Percentiles rank a stretch among this genome's conserved stretches.
Evolutionary conservation across 2,329 filamentous ascomycete species (phyloP).

Genomic region (Ophiosphaerella narmari): DNA sequence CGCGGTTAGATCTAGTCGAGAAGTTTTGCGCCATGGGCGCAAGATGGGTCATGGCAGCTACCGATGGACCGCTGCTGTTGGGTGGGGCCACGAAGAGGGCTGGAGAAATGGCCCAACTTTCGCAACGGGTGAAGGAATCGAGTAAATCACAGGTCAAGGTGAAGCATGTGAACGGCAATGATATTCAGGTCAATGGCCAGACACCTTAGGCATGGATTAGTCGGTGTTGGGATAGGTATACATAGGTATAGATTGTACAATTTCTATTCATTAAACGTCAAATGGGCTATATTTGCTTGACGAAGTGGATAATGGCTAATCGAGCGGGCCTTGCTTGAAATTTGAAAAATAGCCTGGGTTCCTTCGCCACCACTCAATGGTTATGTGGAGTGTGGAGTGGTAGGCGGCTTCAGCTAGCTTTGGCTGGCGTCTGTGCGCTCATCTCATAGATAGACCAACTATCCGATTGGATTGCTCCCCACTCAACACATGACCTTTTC

Average conservation of each 20-base stretch:
- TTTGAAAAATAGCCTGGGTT: neutral
- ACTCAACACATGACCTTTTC: neutral
- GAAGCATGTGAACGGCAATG: neutral
- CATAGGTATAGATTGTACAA: no score
- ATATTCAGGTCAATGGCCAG: neutral
- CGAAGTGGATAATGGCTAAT: no score
- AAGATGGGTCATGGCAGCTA: constrained; percentile 46
- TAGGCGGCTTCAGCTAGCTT: no score
- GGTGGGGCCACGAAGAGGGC: constrained; percentile 44
- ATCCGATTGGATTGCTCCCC: no score
- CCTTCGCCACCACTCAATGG: neutral
- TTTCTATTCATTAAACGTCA: no score
- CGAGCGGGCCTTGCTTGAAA: neutral
- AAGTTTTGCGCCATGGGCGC: constrained; percentile 48
- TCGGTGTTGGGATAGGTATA: no score
- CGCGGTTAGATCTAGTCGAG: constrained; percentile 50
- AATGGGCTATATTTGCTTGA: no score
- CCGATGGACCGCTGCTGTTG: constrained; percentile 44
- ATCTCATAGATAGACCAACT: no score
- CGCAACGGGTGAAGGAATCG: constrained; percentile 10
- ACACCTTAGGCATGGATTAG: no score
- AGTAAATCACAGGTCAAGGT: neutral
- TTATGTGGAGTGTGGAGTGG: neutral
- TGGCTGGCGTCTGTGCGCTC: no score
- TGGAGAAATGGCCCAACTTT: constrained; percentile 20